Conservation (phyloP, 2,329 filamentous ascomycete genomes). For the Cadophora sp. region DNA sequence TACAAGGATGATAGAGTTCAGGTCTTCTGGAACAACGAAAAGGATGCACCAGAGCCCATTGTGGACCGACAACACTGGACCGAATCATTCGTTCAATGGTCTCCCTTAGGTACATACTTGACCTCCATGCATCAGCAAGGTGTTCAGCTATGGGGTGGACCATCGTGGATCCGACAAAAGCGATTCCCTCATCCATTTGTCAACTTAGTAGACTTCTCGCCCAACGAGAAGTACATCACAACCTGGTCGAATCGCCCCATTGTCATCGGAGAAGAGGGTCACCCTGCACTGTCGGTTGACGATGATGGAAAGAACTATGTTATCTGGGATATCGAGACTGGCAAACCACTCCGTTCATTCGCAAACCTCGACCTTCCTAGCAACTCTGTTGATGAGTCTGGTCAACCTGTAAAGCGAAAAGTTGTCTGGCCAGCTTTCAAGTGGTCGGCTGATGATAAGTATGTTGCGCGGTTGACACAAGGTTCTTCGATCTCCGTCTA, state of each 20-base stretch:
- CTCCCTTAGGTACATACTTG: constrained; percentile 90
- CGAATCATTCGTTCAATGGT: constrained; percentile 98
- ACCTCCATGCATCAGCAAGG: constrained; percentile 95
- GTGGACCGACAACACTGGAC: constrained; percentile 97
- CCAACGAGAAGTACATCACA: constrained; percentile 88
- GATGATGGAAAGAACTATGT: constrained; percentile 99
- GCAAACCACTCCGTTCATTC: constrained; percentile 90
- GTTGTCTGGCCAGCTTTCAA: constrained; percentile 99
- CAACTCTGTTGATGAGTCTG: constrained; percentile 63
- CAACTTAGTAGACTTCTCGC: constrained; percentile 96
- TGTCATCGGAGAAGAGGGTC: constrained; percentile 85
- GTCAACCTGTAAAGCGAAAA: constrained; percentile 81
- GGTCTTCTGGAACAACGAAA: constrained; percentile 98
- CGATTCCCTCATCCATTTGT: constrained; percentile 95
- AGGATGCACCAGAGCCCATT: constrained; percentile 83
- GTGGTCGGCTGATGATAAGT: constrained; percentile 98
- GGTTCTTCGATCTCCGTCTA: constrained; percentile 91
- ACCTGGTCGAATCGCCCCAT: constrained; percentile 98
- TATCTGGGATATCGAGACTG: constrained; percentile 94
- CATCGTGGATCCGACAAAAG: constrained; percentile 87
- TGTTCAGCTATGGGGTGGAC: constrained; percentile 95
- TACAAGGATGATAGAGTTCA: constrained; percentile 91
- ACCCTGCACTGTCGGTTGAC: constrained; percentile 83
- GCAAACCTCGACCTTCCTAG: constrained; percentile 83
- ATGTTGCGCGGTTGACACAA: constrained; percentile 89